Base-by-base conservation (phyloP, 116 monocot genomes). In the Cymodocea nodosa region DNA sequence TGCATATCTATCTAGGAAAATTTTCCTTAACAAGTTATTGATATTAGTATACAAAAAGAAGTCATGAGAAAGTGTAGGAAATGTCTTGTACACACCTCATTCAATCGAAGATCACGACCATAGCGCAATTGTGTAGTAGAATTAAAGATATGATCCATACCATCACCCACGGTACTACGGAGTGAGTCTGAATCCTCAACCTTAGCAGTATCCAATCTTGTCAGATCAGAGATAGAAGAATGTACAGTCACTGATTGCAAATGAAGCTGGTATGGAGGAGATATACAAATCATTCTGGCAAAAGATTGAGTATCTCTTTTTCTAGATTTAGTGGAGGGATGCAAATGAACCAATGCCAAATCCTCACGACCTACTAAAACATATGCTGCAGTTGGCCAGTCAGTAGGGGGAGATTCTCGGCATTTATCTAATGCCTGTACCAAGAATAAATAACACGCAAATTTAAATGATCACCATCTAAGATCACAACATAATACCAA, bases 321-420 rank as follows among this genome's bases (percentile, higher is more conserved):
- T 58, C 71, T 81, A 25, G 0, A 36, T 39, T 56, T 67, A 20
- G 56, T 62, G 5, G 68, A 69, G 55, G 70, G 49, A 25, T 65
- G 73, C 69, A 87, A 72, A 59, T 64, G 74, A 64, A 79, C 55
- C 83, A 81, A 77, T 67, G 95, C 95, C 59, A 97, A 75, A 65
- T 97, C 95, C 68, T 90, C 91, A 36, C 95, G 81, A 30, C 95
- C 87, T 70, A 97, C 71, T n/a, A 97, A 74, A 72, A 84, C 82
- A 74, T 97, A 97, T 40, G 95, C 95, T 64, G 85, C 66, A 56
- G 85, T 67, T 66, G 95, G 87, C 95, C 90, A 97, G 69, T 97
- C 91, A 68, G 70, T 62, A 54, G 90, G 95, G 51, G 95, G 95
- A 70, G 78, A 85, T 74, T 97, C 87, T 66, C 90, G 74, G 60